Evolutionary conservation across 495 filamentous ascomycete genomes (phyloP).

Genomic region (Lophiostoma macrostomum): DNA sequence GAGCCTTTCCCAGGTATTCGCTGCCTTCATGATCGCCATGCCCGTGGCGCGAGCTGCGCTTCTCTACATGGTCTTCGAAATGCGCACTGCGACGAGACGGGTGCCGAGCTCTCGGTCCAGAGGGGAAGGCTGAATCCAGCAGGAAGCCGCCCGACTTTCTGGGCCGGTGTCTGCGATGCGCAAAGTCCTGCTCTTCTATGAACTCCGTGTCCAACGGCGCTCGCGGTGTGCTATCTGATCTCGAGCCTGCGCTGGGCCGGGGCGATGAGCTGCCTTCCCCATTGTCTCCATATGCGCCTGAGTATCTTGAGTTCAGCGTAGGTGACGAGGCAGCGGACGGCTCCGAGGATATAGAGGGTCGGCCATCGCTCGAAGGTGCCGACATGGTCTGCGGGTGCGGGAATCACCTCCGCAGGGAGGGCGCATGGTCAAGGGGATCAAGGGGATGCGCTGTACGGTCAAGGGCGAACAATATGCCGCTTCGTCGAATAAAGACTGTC

Average conservation of each 20-base stretch:
- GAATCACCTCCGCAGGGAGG: neutral
- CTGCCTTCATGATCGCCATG: slow-evolving; percentile 8
- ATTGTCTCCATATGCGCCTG: slow-evolving; percentile 18
- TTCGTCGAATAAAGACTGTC: too few relatives aligned
- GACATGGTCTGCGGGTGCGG: slow-evolving; percentile 24
- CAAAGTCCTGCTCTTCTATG: slow-evolving; percentile 29
- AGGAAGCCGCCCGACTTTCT: slow-evolving; percentile 39
- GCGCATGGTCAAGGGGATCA: slow-evolving; percentile 3
- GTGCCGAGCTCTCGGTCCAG: slow-evolving; percentile 14
- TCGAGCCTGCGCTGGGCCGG: slow-evolving; percentile 8
- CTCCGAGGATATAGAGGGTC: slow-evolving; percentile 22
- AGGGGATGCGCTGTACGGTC: neutral
- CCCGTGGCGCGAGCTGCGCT: slow-evolving; percentile 26
- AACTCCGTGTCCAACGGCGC: neutral
- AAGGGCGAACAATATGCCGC: neutral
- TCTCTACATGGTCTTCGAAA: slow-evolving; percentile 16
- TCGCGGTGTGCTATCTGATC: neutral
- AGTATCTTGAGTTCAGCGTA: slow-evolving; percentile 24
- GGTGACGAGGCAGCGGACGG: slow-evolving; percentile 18
- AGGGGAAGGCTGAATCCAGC: slow-evolving; percentile 34
- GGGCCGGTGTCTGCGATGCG: slow-evolving; percentile 17
- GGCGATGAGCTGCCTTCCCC: slow-evolving; percentile 30
- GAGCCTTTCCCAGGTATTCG: neutral
- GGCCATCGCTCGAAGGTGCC: slow-evolving; percentile 22
- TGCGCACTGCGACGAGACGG: neutral